phyloP scores from a whole-genome alignment of 2,329 filamentous ascomycete species.

The Fusarium fujikuroi region DNA sequence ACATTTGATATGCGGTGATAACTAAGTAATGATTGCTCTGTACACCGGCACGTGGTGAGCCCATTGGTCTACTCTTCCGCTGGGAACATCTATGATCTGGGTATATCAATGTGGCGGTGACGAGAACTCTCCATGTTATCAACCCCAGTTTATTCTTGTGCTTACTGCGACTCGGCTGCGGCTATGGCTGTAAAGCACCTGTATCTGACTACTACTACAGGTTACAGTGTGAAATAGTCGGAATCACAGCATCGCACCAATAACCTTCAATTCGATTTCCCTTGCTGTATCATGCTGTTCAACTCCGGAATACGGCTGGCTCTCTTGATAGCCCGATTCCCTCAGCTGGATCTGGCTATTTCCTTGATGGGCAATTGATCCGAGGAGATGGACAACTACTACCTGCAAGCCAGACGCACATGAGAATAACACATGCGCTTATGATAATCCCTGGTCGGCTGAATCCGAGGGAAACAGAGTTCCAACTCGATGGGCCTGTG shows the following conservation, averaged over 20 bases:
- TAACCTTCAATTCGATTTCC: conserved; percentile 15
- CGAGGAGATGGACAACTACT: neutral
- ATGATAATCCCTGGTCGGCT: conserved; percentile 39
- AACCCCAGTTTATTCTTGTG: conserved; percentile 8
- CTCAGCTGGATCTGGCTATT: conserved; percentile 24
- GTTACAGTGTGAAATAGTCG: conserved; percentile 1
- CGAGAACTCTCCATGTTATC: conserved; percentile 12
- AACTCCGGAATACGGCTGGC: conserved; percentile 30
- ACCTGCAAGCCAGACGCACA: conserved; percentile 7
- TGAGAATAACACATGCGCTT: neutral
- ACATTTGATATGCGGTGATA: conserved; percentile 2
- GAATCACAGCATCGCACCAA: conserved; percentile 8
- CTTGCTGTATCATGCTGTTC: conserved; percentile 32
- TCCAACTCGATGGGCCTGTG: conserved; percentile 27
- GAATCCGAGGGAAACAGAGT: conserved; percentile 25
- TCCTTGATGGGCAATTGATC: conserved; percentile 17
- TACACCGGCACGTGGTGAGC: conserved; percentile 19
- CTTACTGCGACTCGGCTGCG: conserved; percentile 10
- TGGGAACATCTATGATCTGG: neutral
- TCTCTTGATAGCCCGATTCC: conserved; percentile 8
- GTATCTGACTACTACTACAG: neutral
- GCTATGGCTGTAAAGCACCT: conserved; percentile 13
- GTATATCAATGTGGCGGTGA: conserved; percentile 6
- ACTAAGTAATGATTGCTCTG: neutral
- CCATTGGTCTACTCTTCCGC: conserved; percentile 35